Evolutionary conservation across 140 eudicot genomes (phyloP).

Genomic region (Flaveria floridana): DNA sequence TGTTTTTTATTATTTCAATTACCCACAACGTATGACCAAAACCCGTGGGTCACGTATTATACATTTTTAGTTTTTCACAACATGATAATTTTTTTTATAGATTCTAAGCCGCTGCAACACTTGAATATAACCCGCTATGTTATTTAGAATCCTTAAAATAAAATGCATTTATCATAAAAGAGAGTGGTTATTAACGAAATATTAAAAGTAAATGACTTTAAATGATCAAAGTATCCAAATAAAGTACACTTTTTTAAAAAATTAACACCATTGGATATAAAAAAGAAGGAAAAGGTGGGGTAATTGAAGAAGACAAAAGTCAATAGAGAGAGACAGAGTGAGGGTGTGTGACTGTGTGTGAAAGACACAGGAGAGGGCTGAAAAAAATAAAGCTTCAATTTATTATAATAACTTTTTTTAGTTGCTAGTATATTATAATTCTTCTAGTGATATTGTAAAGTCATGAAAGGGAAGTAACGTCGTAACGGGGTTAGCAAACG

Average conservation of each 20-base stretch:
- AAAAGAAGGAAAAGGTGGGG: conserved; percentile 23
- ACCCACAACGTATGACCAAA: no score
- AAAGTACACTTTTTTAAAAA: conserved; percentile 28
- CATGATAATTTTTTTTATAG: no score
- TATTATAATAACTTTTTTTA: neutral
- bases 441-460: no score
- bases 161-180: neutral
- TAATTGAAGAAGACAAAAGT: conserved; percentile 29
- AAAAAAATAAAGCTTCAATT: no score
- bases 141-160: no score
- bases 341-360: neutral
- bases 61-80: no score
- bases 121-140: no score
- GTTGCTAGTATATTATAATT: neutral
- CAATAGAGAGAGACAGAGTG: conserved; percentile 19
- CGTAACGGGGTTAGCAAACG: no score
- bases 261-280: conserved; percentile 18
- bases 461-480: no score
- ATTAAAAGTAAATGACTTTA: conserved; percentile 19
- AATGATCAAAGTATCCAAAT: conserved; percentile 27
- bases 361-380: neutral
- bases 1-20: no score
- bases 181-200: neutral
- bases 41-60: no score
- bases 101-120: no score